Evolutionary conservation across 345 rosid genomes (phyloP).

Genomic region (Alliaria petiolata): DNA sequence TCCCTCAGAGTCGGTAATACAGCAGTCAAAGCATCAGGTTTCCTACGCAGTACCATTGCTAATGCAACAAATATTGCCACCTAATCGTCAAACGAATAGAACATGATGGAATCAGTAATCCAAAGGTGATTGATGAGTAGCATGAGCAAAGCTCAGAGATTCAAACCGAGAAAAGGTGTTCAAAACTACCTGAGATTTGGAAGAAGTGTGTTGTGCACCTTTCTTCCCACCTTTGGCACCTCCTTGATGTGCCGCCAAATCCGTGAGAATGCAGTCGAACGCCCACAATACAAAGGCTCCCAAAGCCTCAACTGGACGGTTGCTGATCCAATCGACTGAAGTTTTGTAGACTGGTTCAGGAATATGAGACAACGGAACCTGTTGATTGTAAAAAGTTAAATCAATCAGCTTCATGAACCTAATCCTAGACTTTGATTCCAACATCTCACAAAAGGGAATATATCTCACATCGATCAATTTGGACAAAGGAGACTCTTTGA

Average conservation of each 20-base stretch:
- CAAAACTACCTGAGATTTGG: constrained; percentile 55
- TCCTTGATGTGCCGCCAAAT: constrained; percentile 47
- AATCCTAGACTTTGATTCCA: background rate
- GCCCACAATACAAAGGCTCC: constrained; percentile 60
- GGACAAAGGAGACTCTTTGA: constrained; percentile 48
- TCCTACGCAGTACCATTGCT: constrained; percentile 69
- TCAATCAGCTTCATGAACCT: background rate
- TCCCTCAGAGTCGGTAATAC: constrained; percentile 57
- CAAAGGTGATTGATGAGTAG: too few species aligned
- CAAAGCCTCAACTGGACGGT: constrained; percentile 56
- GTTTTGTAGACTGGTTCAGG: constrained; percentile 62
- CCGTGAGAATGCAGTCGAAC: constrained; percentile 57
- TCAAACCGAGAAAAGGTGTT: background rate
- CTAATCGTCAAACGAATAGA: constrained; percentile 30
- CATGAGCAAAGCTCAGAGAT: too few species aligned
- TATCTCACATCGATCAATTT: constrained; percentile 56
- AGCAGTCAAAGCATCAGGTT: constrained; percentile 63
- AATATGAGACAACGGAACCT: constrained; percentile 66
- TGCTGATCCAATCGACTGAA: constrained; percentile 69
- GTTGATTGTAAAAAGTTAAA: background rate
- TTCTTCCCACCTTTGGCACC: constrained; percentile 60
- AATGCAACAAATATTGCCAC: constrained; percentile 73
- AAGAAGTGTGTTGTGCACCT: constrained; percentile 44
- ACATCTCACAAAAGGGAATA: background rate
- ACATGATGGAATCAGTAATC: too few species aligned